Evolutionary conservation across 1,139 yeast genomes (phyloP).

Genomic region (Yamadazyma friedrichii): DNA sequence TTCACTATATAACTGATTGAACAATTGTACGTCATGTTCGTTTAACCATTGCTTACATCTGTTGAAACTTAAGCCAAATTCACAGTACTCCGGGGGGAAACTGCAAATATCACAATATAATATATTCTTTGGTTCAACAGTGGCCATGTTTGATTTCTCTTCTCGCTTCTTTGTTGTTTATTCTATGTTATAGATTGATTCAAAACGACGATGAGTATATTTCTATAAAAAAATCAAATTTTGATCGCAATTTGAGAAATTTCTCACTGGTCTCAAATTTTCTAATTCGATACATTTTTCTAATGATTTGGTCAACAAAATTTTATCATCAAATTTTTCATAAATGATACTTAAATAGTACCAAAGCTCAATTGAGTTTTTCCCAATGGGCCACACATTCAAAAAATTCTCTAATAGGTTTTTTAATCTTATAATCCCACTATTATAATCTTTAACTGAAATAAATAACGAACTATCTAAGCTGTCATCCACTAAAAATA

Average conservation of each 20-base stretch:
- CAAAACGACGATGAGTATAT: not conserved
- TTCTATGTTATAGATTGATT: not conserved
- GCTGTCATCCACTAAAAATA: slow-evolving; percentile 48
- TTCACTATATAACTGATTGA: slow-evolving; percentile 57
- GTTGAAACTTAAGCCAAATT: slow-evolving; percentile 78
- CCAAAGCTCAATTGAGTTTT: slow-evolving; percentile 69
- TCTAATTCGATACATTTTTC: slow-evolving; percentile 72
- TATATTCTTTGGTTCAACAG: slow-evolving; percentile 43
- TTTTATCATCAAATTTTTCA: slow-evolving; percentile 58
- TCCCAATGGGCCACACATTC: slow-evolving; percentile 52
- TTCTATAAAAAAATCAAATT: slow-evolving; percentile 9
- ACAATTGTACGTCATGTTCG: slow-evolving; percentile 56
- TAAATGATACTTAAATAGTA: slow-evolving; percentile 65
- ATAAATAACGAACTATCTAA: slow-evolving; percentile 35
- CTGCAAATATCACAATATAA: slow-evolving; percentile 83
- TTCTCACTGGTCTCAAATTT: slow-evolving; percentile 63
- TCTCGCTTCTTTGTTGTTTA: no score
- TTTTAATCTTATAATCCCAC: slow-evolving; percentile 66
- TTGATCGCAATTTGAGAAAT: slow-evolving; percentile 16
- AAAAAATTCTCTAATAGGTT: slow-evolving; percentile 54
- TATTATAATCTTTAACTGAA: slow-evolving; percentile 52
- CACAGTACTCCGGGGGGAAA: slow-evolving; percentile 92
- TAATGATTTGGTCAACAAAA: slow-evolving; percentile 51
- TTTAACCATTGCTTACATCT: slow-evolving; percentile 85
- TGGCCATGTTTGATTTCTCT: slow-evolving; percentile 18